Base-by-base conservation (phyloP, 306 rosid species). In the Trifolium subterraneum region DNA sequence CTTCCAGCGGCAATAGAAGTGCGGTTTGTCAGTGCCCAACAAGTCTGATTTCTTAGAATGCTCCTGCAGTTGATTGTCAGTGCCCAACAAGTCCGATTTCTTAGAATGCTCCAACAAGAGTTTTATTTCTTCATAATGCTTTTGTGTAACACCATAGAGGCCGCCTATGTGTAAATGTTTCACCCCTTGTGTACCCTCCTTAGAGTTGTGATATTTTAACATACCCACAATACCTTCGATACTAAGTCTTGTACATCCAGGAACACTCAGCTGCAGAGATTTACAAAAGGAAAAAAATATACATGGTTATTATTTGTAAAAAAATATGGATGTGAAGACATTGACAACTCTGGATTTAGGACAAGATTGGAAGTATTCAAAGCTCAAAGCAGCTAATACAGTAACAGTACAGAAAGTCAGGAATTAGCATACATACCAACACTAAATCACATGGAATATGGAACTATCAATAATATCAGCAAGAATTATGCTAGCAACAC, bases 171-270 rank as follows among this genome's bases (percentile, higher is more conserved):
- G 88, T 68, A 94, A 78, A 74, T 88, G 90, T 80, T 82, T 94
- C 83, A 94, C 74, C 71, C 89, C 91, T 31, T 50, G 88, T 60
- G 68, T 78, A 51, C 89, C 87, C 55, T 89, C 87, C 59, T 7
- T 50, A 39, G 93, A 83, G 82, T 88, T 88, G 81, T 81, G 83
- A 70, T 75, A 87, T 83, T 75, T 94, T 39, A 94, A 80, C 80
- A 80, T 84, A 50, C 70, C 81, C 82, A 94, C 82, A 55, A 91
- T 79, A 62, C 95, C 92, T 64, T 90, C 97, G 65, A 91, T 83
- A 45, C 88, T 94, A 80, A 94, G 86, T 79, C 93, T 90, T 54
- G 96, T 90, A 74, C 97, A 94, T 51, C 96, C 98, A 35, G 96
- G 98, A 68, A 94, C 92, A 72, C 89, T 85, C 78, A 94, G 82